phyloP scores from a whole-genome alignment of 805 yeast genomes.

The Metschnikowia continentalis region DNA sequence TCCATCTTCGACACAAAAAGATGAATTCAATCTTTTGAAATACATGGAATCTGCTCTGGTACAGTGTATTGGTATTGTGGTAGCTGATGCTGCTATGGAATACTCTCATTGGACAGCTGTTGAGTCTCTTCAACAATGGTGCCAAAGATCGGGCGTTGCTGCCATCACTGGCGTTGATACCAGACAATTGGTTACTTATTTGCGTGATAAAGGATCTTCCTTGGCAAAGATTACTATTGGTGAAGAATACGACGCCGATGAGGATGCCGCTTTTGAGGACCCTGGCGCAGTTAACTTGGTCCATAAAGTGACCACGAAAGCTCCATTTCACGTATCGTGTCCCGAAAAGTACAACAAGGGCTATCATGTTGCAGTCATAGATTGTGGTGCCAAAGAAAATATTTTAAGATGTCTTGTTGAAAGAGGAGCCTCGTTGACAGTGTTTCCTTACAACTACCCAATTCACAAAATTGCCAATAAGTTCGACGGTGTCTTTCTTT shows the following conservation, averaged over 20 bases:
- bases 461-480: slow-evolving; percentile 84
- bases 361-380: slow-evolving; percentile 83
- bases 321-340: slow-evolving; percentile 84
- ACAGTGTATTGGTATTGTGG: slow-evolving; percentile 95
- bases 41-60: slow-evolving; percentile 88
- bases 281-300: slow-evolving; percentile 90
- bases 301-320: slow-evolving; percentile 89
- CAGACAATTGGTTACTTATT: slow-evolving; percentile 84
- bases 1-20: slow-evolving; percentile 77
- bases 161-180: slow-evolving; percentile 96
- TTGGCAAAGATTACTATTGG: slow-evolving; percentile 87
- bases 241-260: slow-evolving; percentile 86
- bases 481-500: slow-evolving; percentile 91
- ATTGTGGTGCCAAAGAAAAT: slow-evolving; percentile 98
- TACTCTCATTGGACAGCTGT: slow-evolving; percentile 99
- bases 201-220: slow-evolving; percentile 95
- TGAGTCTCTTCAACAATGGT: slow-evolving; percentile 92
- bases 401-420: slow-evolving; percentile 88
- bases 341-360: slow-evolving; percentile 51
- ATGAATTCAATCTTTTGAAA: slow-evolving; percentile 78
- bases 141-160: slow-evolving; percentile 93
- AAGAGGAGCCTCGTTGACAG: slow-evolving; percentile 95
- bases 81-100: slow-evolving; percentile 89
- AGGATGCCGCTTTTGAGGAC: slow-evolving; percentile 85
- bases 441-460: slow-evolving; percentile 94